These are phyloP conservation scores for Termitomyces sp. DNA, from an alignment of 768 basidiomycete genomes.

Conservation along the genomic window DNA sequence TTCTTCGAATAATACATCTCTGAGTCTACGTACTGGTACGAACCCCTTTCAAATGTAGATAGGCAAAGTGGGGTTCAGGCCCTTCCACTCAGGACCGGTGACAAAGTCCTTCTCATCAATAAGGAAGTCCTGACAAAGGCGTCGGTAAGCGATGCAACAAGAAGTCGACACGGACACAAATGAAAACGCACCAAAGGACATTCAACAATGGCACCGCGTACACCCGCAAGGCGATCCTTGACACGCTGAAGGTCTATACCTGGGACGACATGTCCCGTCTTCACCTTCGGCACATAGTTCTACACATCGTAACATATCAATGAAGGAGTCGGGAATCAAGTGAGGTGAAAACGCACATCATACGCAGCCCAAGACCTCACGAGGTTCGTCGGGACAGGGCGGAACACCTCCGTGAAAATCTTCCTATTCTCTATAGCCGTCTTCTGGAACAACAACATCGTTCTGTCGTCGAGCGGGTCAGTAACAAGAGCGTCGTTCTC, in stretches of 20 bases:
- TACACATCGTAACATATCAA: slow-evolving; percentile 24
- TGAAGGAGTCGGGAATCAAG: too few species aligned
- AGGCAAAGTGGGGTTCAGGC: slow-evolving; percentile 73
- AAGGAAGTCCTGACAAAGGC: slow-evolving; percentile 64
- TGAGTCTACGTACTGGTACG: too few species aligned
- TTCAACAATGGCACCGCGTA: slow-evolving; percentile 73
- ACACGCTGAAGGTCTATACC: slow-evolving; percentile 63
- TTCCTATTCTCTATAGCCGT: slow-evolving; percentile 81
- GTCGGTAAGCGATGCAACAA: slow-evolving; percentile 2
- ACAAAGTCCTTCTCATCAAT: slow-evolving; percentile 76
- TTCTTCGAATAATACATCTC: too few species aligned
- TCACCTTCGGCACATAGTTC: slow-evolving; percentile 72
- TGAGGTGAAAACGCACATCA: slow-evolving; percentile 44
- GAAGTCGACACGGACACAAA: neutral
- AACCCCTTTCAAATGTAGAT: slow-evolving; percentile 56
- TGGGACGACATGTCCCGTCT: slow-evolving; percentile 78
- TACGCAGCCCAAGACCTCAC: slow-evolving; percentile 79
- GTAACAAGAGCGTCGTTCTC: slow-evolving; percentile 65
- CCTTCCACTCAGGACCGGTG: slow-evolving; percentile 68
- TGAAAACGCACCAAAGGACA: slow-evolving; percentile 56
- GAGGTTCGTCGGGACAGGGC: slow-evolving; percentile 81
- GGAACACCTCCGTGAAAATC: slow-evolving; percentile 84
- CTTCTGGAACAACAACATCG: slow-evolving; percentile 54
- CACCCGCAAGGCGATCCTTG: slow-evolving; percentile 69
- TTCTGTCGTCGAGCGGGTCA: slow-evolving; percentile 71